Percentiles rank a stretch among this genome's conserved stretches.
phyloP scores from a whole-genome alignment of 1,284 basidiomycete genomes.

The Fomitopsis palustris region DNA sequence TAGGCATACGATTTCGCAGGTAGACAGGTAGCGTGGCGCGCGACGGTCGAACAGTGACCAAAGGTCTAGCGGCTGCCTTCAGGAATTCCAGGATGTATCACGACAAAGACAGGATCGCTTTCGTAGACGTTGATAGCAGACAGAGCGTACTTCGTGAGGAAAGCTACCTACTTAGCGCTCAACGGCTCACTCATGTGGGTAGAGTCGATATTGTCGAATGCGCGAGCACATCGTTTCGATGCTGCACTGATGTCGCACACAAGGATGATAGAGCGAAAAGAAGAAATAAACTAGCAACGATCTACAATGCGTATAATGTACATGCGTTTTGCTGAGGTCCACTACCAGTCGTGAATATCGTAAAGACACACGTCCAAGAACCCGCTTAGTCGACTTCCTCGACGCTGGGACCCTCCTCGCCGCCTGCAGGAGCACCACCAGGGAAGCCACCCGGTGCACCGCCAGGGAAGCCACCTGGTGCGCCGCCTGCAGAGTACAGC shows the following conservation, averaged over 20 bases:
- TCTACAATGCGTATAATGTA: constrained; percentile 11
- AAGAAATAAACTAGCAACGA: background rate
- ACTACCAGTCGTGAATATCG: constrained; percentile 3
- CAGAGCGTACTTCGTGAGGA: too few relatives aligned
- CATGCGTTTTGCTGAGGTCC: constrained; percentile 7
- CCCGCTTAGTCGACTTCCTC: constrained; percentile 78
- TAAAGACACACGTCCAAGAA: background rate
- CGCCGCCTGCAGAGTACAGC: constrained; percentile 79
- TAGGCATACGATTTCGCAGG: constrained; percentile 57
- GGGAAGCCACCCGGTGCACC: constrained; percentile 51
- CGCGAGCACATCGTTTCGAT: too few relatives aligned
- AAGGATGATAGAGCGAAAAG: background rate
- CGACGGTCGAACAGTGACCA: background rate
- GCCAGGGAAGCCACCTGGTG: constrained; percentile 45
- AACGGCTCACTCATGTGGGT: too few relatives aligned
- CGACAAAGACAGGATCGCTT: too few relatives aligned
- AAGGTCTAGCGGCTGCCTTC: background rate
- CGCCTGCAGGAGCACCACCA: constrained; percentile 34
- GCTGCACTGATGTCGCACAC: too few relatives aligned
- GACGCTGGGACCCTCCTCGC: constrained; percentile 82
- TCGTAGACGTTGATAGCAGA: background rate
- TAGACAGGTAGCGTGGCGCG: background rate
- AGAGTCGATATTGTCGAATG: too few relatives aligned
- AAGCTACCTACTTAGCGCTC: too few relatives aligned
- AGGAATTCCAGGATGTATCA: background rate